These are phyloP conservation scores for Skeletonema tropicum DNA, from an alignment of 108 stramenopile species.

Conservation along the genomic window DNA sequence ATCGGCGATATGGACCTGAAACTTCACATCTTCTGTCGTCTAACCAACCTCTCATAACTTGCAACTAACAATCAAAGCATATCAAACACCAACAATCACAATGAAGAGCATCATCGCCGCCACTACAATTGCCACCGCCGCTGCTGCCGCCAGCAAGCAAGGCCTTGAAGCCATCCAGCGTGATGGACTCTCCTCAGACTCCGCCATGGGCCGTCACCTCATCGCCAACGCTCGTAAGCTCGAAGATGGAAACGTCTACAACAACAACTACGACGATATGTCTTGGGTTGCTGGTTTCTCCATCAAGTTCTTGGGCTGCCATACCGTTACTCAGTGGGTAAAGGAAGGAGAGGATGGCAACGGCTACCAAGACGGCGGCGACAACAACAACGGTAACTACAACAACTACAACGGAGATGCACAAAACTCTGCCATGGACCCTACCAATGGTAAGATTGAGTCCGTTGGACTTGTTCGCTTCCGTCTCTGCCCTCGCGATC, in stretches of 20 bases:
- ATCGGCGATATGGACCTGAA: neutral
- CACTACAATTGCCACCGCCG: slow-evolving; percentile 24
- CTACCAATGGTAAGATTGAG: slow-evolving; percentile 57
- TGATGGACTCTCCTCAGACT: slow-evolving; percentile 58
- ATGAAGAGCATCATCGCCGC: slow-evolving; percentile 3
- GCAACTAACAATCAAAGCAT: neutral
- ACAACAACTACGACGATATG: slow-evolving; percentile 29
- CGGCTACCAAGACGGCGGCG: slow-evolving; percentile 43
- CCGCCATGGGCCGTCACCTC: slow-evolving; percentile 58
- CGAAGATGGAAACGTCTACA: slow-evolving; percentile 19
- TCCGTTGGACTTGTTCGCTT: slow-evolving; percentile 84
- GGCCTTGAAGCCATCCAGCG: slow-evolving; percentile 38
- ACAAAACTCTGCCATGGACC: slow-evolving; percentile 21
- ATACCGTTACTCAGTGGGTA: slow-evolving; percentile 78
- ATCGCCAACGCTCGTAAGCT: slow-evolving; percentile 59
- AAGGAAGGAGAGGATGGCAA: slow-evolving; percentile 3
- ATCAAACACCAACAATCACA: neutral
- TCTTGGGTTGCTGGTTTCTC: slow-evolving; percentile 65
- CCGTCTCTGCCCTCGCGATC: slow-evolving; percentile 79
- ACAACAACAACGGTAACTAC: slow-evolving; percentile 56
- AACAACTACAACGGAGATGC: slow-evolving; percentile 34
- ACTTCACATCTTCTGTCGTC: neutral
- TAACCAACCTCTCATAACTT: neutral
- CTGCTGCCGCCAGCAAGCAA: slow-evolving; percentile 37
- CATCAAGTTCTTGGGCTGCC: slow-evolving; percentile 87